Evolutionary conservation across 306 rosid genomes (phyloP).

Genomic region (Medicago ruthenica): DNA sequence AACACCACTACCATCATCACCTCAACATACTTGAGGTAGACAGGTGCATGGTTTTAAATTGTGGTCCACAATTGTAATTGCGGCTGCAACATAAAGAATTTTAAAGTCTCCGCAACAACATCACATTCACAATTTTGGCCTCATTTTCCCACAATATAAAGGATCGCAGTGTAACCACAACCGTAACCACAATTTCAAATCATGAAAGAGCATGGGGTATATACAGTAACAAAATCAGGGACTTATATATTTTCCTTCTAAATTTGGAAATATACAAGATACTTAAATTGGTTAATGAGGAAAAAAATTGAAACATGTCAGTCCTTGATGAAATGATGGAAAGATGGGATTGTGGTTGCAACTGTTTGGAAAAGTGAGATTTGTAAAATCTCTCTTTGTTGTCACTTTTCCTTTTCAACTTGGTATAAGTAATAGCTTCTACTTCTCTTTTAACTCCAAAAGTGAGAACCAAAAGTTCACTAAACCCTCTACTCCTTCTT

Average conservation of each 20-base stretch:
- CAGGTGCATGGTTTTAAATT: slow-evolving; percentile 37
- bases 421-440: slow-evolving; percentile 64
- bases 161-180: too few species aligned
- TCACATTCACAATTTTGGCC: too few species aligned
- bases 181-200: too few species aligned
- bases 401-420: slow-evolving; percentile 73
- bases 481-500: slow-evolving; percentile 42
- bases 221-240: slow-evolving; percentile 39
- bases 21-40: slow-evolving; percentile 56
- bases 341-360: slow-evolving; percentile 63
- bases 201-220: too few species aligned
- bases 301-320: slow-evolving; percentile 44
- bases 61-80: too few species aligned
- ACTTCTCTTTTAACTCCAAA: slow-evolving; percentile 52
- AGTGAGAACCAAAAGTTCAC: slow-evolving; percentile 58
- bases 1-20: slow-evolving; percentile 29
- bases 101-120: too few species aligned
- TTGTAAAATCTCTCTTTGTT: slow-evolving; percentile 76
- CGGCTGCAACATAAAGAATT: too few species aligned
- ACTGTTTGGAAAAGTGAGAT: slow-evolving; percentile 83
- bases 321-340: slow-evolving; percentile 50
- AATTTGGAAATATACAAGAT: slow-evolving; percentile 57
- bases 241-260: slow-evolving; percentile 28
- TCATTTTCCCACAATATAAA: too few species aligned
- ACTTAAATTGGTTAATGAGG: slow-evolving; percentile 52